Percentiles rank a stretch among this genome's conserved stretches.
Evolutionary conservation across 2,329 filamentous ascomycete genomes (phyloP).

Genomic region (Thielaviopsis populi): DNA sequence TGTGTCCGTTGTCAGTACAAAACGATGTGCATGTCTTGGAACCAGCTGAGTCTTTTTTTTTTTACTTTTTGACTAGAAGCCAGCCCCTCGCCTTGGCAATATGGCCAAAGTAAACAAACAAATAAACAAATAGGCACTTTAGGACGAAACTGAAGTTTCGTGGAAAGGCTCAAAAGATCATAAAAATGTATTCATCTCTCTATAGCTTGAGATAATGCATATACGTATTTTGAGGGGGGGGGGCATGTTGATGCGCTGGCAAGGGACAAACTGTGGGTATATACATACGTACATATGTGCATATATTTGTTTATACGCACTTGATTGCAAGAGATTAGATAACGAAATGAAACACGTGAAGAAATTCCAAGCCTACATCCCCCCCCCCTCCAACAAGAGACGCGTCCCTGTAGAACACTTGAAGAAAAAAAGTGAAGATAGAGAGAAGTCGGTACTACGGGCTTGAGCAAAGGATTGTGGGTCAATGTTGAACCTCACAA

Average conservation of each 20-base stretch:
- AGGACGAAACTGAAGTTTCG: neutral
- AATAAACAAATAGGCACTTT: neutral
- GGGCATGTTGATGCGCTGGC: neutral
- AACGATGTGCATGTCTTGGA: too few species aligned
- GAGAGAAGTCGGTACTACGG: neutral
- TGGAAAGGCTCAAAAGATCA: neutral
- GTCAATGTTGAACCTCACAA: neutral
- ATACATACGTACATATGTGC: neutral
- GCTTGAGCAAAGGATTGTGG: neutral
- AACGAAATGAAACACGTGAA: neutral
- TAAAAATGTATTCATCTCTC: neutral
- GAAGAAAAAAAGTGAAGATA: neutral
- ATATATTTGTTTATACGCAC: neutral
- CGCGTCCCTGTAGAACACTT: too few species aligned
- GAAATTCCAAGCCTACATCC: neutral
- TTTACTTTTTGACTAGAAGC: too few species aligned
- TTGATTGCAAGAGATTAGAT: neutral
- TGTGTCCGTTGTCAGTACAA: too few species aligned
- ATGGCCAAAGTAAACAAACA: neutral
- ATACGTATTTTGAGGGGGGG: neutral
- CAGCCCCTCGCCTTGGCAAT: too few species aligned
- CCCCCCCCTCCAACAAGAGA: neutral
- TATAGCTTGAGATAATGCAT: neutral
- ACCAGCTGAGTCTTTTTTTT: too few species aligned
- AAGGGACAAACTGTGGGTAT: neutral